phyloP scores from a whole-genome alignment of 75 land plant genomes.

The Sequoia sempervirens region DNA sequence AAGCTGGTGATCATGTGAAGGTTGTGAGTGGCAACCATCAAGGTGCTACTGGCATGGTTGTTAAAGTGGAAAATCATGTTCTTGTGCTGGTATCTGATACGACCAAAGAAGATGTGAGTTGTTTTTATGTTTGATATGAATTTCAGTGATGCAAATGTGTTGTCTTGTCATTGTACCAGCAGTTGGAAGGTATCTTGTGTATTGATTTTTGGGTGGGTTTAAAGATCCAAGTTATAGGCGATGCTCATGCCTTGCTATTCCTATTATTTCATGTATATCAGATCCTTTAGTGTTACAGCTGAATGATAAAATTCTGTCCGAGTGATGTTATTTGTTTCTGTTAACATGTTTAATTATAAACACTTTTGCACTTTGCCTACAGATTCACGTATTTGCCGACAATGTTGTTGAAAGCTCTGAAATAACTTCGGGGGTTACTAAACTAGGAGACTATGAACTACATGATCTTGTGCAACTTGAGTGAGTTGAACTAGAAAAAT shows the following conservation, averaged over 20 bases:
- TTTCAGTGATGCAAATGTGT: neutral
- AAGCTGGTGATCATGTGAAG: slow-evolving; percentile 96
- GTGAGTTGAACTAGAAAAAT: slow-evolving; percentile 25
- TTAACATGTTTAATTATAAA: neutral
- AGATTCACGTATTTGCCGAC: slow-evolving; percentile 89
- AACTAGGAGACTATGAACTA: slow-evolving; percentile 85
- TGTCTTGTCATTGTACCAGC: neutral
- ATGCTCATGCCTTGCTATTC: neutral
- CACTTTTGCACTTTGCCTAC: slow-evolving; percentile 6
- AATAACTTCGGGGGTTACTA: slow-evolving; percentile 78
- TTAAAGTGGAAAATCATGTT: slow-evolving; percentile 77
- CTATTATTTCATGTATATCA: neutral
- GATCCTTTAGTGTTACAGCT: neutral
- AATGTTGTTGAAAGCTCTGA: slow-evolving; percentile 96
- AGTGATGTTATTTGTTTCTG: neutral
- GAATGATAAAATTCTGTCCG: neutral
- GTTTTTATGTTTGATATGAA: neutral
- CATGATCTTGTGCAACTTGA: slow-evolving; percentile 91
- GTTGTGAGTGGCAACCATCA: slow-evolving; percentile 85
- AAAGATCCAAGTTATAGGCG: neutral
- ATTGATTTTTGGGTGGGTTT: neutral
- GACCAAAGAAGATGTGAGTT: slow-evolving; percentile 85
- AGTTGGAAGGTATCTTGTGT: neutral
- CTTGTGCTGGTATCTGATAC: slow-evolving; percentile 83
- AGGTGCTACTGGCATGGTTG: slow-evolving; percentile 97